These are phyloP conservation scores for Rhodotorula toruloides DNA, from an alignment of 768 basidiomycete species.

Conservation along the genomic window DNA sequence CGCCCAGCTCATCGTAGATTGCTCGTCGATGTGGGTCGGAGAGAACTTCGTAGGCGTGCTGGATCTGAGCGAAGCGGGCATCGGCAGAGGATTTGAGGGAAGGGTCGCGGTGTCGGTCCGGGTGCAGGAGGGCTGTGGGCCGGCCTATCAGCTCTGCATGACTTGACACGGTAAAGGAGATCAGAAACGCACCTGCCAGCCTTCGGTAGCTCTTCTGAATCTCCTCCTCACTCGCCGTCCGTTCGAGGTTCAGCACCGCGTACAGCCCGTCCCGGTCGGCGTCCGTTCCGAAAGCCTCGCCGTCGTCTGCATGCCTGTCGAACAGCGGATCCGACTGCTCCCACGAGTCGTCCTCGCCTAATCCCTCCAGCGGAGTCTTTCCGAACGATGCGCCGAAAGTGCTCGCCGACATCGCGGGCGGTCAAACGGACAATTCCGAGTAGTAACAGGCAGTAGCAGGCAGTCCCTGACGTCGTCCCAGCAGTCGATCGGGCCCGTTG, in stretches of 20 bases:
- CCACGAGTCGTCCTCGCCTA: slow-evolving; percentile 5
- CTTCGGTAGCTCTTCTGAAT: slow-evolving; percentile 68
- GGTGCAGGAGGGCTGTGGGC: slow-evolving; percentile 62
- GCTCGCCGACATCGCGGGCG: not conserved
- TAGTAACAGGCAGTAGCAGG: no score
- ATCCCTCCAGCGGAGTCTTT: not conserved
- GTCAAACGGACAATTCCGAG: no score
- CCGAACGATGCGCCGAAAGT: not conserved
- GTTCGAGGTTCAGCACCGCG: slow-evolving; percentile 61
- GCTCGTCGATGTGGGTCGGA: slow-evolving; percentile 58
- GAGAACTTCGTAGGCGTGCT: slow-evolving; percentile 77
- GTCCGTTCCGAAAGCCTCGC: not conserved
- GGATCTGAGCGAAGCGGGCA: slow-evolving; percentile 65
- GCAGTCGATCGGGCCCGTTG: no score
- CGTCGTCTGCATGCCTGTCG: not conserved
- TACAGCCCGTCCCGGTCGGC: slow-evolving; percentile 18
- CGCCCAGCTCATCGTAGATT: slow-evolving; percentile 70
- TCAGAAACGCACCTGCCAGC: slow-evolving; percentile 52
- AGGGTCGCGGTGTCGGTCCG: slow-evolving; percentile 70
- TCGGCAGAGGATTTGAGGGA: slow-evolving; percentile 58
- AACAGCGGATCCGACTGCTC: slow-evolving; percentile 29
- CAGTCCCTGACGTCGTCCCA: no score
- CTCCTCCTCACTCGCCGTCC: slow-evolving; percentile 60
- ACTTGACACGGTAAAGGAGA: not conserved
- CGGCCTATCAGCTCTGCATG: slow-evolving; percentile 10